Conservation (phyloP, 1,284 basidiomycete species). For the Grifola frondosa region DNA sequence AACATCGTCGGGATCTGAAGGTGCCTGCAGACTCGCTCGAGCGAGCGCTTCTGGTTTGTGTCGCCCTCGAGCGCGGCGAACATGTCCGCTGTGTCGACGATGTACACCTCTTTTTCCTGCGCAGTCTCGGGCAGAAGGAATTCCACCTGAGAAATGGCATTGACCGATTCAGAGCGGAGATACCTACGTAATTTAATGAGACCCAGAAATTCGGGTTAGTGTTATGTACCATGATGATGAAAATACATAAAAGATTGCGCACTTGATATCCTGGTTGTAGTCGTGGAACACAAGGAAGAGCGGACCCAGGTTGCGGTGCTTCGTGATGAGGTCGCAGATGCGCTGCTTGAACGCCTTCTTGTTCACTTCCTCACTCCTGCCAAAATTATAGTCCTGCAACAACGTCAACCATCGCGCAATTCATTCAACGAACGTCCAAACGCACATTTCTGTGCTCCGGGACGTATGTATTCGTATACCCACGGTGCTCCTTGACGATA, state of each 20-base stretch:
- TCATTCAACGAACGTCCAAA: slow-evolving; percentile 1
- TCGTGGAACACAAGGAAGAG: slow-evolving; percentile 84
- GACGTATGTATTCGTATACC: slow-evolving; percentile 63
- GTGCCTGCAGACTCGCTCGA: slow-evolving; percentile 60
- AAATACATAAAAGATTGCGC: too few species aligned
- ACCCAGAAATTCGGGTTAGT: too few species aligned
- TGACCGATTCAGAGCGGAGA: slow-evolving; percentile 48
- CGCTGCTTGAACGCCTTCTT: slow-evolving; percentile 51
- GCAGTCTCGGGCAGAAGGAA: slow-evolving; percentile 55
- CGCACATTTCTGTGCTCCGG: slow-evolving; percentile 59
- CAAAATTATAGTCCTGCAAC: slow-evolving; percentile 63
- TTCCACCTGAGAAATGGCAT: slow-evolving; percentile 52
- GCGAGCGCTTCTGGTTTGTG: slow-evolving; percentile 47
- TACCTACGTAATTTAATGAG: slow-evolving; percentile 49
- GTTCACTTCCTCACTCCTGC: slow-evolving; percentile 53
- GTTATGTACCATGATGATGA: too few species aligned
- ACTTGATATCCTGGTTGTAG: slow-evolving; percentile 71
- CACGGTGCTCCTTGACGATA: slow-evolving; percentile 61
- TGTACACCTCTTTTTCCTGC: slow-evolving; percentile 55
- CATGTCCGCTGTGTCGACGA: slow-evolving; percentile 72
- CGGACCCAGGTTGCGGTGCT: slow-evolving; percentile 48
- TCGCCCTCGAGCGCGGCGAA: slow-evolving; percentile 71
- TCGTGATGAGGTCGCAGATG: slow-evolving; percentile 50
- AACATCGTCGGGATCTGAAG: slow-evolving; percentile 55
- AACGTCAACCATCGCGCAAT: neutral